A percentile compares a stretch with the other conserved stretches of the same genome.
Conservation (phyloP, 2,329 filamentous ascomycete species). For the Hypomyces perniciosus region DNA sequence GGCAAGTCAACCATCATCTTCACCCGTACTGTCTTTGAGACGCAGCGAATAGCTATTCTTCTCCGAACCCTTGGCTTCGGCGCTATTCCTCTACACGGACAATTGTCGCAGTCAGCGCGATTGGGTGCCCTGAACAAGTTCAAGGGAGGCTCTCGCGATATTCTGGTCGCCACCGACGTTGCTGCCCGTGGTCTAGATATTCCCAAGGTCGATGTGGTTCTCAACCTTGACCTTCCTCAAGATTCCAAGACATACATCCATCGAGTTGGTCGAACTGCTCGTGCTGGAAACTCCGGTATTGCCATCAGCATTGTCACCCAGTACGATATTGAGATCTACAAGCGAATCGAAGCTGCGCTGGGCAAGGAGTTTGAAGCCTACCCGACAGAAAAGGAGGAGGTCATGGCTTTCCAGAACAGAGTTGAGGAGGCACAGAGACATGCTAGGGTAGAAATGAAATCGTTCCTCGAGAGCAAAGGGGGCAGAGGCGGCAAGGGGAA, state of each 20-base stretch:
- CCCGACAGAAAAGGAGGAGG: conserved; percentile 69
- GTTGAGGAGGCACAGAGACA: conserved; percentile 80
- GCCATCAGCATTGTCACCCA: conserved; percentile 80
- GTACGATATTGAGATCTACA: conserved; percentile 76
- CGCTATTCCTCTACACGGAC: conserved; percentile 88
- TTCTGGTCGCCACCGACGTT: conserved; percentile 91
- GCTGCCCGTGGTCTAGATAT: conserved; percentile 90
- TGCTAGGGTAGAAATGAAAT: conserved; percentile 76
- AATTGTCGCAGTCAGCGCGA: conserved; percentile 81
- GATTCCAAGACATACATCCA: conserved; percentile 91
- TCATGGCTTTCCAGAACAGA: conserved; percentile 70
- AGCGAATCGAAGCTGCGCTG: conserved; percentile 75
- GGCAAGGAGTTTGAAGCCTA: conserved; percentile 70
- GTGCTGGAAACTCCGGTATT: conserved; percentile 77
- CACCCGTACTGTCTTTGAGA: conserved; percentile 85
- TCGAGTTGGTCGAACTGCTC: conserved; percentile 79
- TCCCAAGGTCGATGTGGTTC: conserved; percentile 78
- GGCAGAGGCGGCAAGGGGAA: conserved; percentile 13
- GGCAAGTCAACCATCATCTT: conserved; percentile 90
- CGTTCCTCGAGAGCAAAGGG: conserved; percentile 58
- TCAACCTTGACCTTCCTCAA: conserved; percentile 79
- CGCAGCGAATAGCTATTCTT: conserved; percentile 77
- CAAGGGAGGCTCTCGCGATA: conserved; percentile 69
- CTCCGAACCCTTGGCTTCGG: conserved; percentile 79
- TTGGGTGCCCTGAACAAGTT: conserved; percentile 89